Conservation (phyloP, 257 asterid genomes). For the Lycium ferocissimum region DNA sequence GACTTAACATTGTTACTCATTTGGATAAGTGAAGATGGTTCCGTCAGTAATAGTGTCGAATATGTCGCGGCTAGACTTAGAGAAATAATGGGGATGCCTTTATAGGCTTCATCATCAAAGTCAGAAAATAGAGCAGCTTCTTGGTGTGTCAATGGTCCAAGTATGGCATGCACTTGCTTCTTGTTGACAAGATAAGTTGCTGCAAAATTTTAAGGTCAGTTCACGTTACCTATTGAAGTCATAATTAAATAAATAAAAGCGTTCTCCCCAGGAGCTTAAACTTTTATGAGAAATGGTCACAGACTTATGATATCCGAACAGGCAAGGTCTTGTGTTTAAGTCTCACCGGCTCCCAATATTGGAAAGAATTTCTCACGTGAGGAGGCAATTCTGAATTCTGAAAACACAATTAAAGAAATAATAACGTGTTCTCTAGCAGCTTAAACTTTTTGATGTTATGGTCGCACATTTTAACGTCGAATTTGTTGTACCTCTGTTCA, state of each 20-base stretch:
- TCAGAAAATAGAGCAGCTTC: constrained; percentile 55
- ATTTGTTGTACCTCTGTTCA: too few relatives aligned
- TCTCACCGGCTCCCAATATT: neutral
- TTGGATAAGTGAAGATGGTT: constrained; percentile 38
- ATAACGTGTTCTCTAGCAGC: too few relatives aligned
- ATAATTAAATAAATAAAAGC: too few relatives aligned
- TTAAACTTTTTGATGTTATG: neutral
- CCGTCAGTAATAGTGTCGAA: constrained; percentile 33
- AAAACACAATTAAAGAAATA: too few relatives aligned
- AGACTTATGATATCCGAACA: neutral
- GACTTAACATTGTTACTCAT: constrained; percentile 38
- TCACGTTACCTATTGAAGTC: neutral
- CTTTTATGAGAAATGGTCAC: neutral
- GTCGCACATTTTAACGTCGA: too few relatives aligned
- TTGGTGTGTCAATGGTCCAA: constrained; percentile 54
- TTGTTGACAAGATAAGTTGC: constrained; percentile 49
- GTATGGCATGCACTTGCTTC: constrained; percentile 45
- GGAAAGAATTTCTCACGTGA: too few relatives aligned
- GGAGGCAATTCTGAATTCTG: too few relatives aligned
- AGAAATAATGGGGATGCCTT: constrained; percentile 50
- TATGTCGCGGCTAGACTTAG: constrained; percentile 35
- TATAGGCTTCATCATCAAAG: constrained; percentile 28
- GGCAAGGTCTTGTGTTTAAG: neutral
- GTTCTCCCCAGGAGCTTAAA: too few relatives aligned
- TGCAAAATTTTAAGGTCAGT: constrained; percentile 32